Percentiles rank a stretch among this genome's conserved stretches.
Conservation (phyloP, 345 rosid genomes). For the Gossypium turneri region DNA sequence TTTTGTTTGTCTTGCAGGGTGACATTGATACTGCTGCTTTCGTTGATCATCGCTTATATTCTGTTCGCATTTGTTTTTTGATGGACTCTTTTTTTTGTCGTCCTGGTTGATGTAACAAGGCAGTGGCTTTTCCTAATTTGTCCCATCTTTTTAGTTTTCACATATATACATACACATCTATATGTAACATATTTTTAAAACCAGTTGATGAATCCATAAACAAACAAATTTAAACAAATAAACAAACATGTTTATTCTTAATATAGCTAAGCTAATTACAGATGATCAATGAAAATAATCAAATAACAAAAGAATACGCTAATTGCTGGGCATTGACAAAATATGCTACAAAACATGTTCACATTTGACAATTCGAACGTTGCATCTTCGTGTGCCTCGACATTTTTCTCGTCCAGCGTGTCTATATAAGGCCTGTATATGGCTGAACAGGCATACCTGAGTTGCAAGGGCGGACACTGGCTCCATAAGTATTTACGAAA, state of each 20-base stretch:
- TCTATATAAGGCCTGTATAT: constrained; percentile 45
- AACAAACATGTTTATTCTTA: too few species aligned
- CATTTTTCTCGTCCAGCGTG: constrained; percentile 8
- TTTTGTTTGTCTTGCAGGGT: constrained; percentile 21
- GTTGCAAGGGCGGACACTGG: constrained; percentile 44
- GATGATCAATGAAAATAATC: too few species aligned
- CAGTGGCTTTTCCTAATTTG: background rate
- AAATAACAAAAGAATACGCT: too few species aligned
- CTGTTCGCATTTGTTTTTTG: constrained; percentile 28
- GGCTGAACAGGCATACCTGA: constrained; percentile 64
- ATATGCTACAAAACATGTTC: too few species aligned
- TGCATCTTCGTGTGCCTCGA: constrained; percentile 10
- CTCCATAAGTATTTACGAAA: constrained; percentile 45
- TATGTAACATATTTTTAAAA: background rate
- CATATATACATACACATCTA: background rate
- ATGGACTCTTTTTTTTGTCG: constrained; percentile 24
- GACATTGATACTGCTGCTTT: constrained; percentile 21
- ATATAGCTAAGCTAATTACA: too few species aligned
- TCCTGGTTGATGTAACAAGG: constrained; percentile 22
- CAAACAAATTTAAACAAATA: too few species aligned
- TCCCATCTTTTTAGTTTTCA: background rate
- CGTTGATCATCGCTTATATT: constrained; percentile 27
- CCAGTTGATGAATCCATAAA: too few species aligned
- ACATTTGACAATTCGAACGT: background rate
- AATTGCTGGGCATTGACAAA: too few species aligned